Evolutionary conservation across 2,329 filamentous ascomycete species (phyloP).

Genomic region (Pezicula carpinea): DNA sequence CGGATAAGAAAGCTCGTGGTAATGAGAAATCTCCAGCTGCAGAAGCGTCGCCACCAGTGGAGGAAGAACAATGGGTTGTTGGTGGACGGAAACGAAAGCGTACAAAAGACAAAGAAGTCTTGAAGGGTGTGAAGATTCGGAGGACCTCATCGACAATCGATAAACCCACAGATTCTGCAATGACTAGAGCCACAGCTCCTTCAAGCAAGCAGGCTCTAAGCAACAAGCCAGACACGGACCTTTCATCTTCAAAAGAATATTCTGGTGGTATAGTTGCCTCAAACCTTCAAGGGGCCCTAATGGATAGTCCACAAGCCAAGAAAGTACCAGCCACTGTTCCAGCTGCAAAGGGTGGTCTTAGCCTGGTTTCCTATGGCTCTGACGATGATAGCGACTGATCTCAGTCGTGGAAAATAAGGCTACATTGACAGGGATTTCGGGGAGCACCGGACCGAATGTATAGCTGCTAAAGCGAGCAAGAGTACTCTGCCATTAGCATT

Average conservation of each 20-base stretch:
- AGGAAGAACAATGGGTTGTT: constrained; percentile 31
- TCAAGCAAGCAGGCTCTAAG: background rate
- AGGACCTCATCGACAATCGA: constrained; percentile 16
- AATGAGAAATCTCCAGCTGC: constrained; percentile 12
- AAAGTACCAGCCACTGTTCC: constrained; percentile 12
- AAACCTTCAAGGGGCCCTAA: background rate
- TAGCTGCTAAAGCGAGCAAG: too few relatives aligned
- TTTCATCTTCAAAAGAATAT: background rate
- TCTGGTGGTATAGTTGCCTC: background rate
- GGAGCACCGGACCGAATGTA: too few relatives aligned
- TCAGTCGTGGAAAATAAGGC: background rate
- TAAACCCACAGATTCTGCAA: background rate
- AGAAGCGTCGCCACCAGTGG: constrained; percentile 11
- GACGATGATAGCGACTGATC: constrained; percentile 33
- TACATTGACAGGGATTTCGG: background rate
- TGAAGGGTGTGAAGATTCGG: constrained; percentile 28
- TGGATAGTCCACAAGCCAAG: constrained; percentile 1
- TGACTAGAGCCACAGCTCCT: constrained; percentile 8
- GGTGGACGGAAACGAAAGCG: constrained; percentile 35
- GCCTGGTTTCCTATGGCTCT: constrained; percentile 52
- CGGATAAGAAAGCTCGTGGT: constrained; percentile 24
- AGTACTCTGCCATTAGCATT: too few relatives aligned
- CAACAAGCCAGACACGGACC: background rate
- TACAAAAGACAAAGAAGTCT: constrained; percentile 32
- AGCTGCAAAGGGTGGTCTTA: constrained; percentile 25